Evolutionary conservation across 176 grass and related monocot species (phyloP).

Genomic region (Oryza glaberrima): DNA sequence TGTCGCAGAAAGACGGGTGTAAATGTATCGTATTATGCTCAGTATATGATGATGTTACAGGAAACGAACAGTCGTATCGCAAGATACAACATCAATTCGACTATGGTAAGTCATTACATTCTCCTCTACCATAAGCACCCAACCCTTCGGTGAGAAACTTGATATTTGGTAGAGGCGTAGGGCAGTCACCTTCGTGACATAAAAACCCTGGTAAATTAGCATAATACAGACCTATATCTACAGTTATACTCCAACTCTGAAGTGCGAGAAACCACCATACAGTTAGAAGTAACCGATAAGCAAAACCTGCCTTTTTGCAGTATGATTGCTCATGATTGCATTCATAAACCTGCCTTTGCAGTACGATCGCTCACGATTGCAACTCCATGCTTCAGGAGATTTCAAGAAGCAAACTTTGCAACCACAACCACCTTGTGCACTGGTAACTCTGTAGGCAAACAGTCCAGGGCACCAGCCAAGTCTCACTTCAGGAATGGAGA

Average conservation of each 20-base stretch:
- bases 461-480: constrained; percentile 35
- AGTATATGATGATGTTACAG: neutral
- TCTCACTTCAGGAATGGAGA: constrained; percentile 43
- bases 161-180: constrained; percentile 38
- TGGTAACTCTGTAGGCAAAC: constrained; percentile 17
- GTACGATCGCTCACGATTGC: constrained; percentile 11
- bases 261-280: constrained; percentile 24
- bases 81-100: neutral
- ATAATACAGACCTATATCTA: constrained; percentile 61
- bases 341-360: constrained; percentile 8
- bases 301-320: constrained; percentile 13
- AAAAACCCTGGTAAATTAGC: constrained; percentile 44
- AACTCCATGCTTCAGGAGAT: constrained; percentile 24
- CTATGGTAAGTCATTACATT: neutral
- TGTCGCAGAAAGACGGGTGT: neutral
- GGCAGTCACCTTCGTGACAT: constrained; percentile 73
- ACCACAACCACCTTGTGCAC: constrained; percentile 15
- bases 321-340: constrained; percentile 16
- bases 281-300: constrained; percentile 22
- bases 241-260: constrained; percentile 46
- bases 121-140: constrained; percentile 30
- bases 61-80: neutral
- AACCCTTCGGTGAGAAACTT: constrained; percentile 68
- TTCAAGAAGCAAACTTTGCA: constrained; percentile 43
- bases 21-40: neutral